Conservation (phyloP, 306 rosid species). For the Cucurbita ficifolia region DNA sequence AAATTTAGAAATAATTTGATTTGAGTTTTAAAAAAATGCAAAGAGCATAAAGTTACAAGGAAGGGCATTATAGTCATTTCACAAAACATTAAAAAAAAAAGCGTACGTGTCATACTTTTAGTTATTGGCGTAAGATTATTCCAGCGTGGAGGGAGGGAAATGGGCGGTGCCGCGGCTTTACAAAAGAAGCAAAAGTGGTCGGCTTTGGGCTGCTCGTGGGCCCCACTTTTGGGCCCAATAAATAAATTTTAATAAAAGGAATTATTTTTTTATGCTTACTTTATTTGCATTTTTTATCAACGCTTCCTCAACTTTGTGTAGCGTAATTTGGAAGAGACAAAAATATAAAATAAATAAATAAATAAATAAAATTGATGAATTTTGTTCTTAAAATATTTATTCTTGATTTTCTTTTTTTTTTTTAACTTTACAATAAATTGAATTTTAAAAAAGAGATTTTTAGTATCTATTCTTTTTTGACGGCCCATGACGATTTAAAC, state of each 20-base stretch:
- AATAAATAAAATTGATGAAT: too few relatives aligned
- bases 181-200: conserved; percentile 12
- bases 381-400: too few relatives aligned
- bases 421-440: too few relatives aligned
- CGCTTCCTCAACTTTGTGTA: not conserved
- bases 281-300: not conserved
- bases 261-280: not conserved
- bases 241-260: too few relatives aligned
- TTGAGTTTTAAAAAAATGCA: too few relatives aligned
- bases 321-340: not conserved
- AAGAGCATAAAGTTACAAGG: not conserved
- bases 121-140: not conserved
- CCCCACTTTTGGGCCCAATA: conserved; percentile 5
- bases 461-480: too few relatives aligned
- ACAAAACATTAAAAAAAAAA: not conserved
- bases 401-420: too few relatives aligned
- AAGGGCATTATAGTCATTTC: not conserved
- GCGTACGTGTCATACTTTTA: not conserved
- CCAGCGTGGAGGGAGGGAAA: not conserved
- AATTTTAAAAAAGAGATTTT: too few relatives aligned
- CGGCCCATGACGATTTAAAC: too few relatives aligned
- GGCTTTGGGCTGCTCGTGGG: conserved; percentile 22
- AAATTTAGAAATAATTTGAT: too few relatives aligned
- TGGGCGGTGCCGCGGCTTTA: conserved; percentile 8
- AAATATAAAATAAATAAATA: not conserved